Evolutionary conservation across 2,329 filamentous ascomycete genomes (phyloP), one percentile per base, ranked within the genome.

Genomic region (Coniochaeta ligniaria): DNA sequence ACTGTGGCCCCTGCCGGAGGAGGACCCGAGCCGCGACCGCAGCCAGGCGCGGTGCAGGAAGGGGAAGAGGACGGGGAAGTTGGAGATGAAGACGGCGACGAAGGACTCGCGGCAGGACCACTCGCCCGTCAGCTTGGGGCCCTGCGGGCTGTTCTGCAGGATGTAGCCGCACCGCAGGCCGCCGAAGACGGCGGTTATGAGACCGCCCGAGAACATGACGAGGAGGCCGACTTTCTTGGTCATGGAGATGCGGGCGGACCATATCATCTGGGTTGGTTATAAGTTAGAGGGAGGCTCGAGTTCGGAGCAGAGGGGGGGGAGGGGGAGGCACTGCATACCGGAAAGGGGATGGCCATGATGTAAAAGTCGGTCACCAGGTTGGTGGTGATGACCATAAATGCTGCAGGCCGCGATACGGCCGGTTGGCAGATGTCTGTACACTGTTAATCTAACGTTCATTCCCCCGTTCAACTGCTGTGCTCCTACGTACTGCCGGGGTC

Each of bases 401-500:
- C 50, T 6, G 4, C 24, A 12, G 31, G 20, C 24, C 24, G 20
- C 6, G 24, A 54, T 17, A 54, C 50, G 24, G 50, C 50, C 6
- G 50, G 50, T 17, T 54, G 50, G 50, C 50, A 54, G 24, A 26
- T 9, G 50, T 54, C 50, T 54, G 16, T 31, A 16, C 35, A 38
- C 35, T 16, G 35, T 16, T 38, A 38, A 16, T 38, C 35, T n/a
- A n/a, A n/a, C 7, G 11, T 12, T 38, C 12, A 9, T 9, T 33
- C 14, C 35, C 35, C 12, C 14, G n/a, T 38, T 38, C 35, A 38
- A 38, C 31, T 9, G 31, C 9, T 6, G 31, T 33, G 31, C 7
- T 38, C 35, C n/a, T 26, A 74, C 77, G 65, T 60, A 80, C 76
- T 79, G 14, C 79, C 78, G 2, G 80, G 80, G 22, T 79, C 63